These are phyloP conservation scores for Ophiognomonia clavigignenti-juglandacearum DNA, from an alignment of 2,329 filamentous ascomycete species.

Conservation along the genomic window DNA sequence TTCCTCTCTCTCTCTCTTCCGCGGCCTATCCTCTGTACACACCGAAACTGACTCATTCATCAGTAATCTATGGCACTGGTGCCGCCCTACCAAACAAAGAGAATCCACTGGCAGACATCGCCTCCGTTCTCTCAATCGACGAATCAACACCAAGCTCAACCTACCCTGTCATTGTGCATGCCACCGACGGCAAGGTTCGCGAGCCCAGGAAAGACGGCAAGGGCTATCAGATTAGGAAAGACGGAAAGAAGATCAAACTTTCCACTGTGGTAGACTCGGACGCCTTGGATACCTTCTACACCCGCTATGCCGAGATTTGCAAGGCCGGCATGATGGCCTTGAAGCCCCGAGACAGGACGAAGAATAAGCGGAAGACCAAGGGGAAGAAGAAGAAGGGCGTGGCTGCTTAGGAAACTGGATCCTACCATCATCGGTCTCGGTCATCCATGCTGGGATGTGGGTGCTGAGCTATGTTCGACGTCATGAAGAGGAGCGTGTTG, in stretches of 20 bases:
- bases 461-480: too few species aligned
- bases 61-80: conserved; percentile 42
- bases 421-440: too few species aligned
- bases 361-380: conserved; percentile 76
- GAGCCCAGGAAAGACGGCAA: conserved; percentile 46
- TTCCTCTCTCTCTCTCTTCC: neutral
- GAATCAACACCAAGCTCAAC: conserved; percentile 27
- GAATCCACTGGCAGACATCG: conserved; percentile 55
- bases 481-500: too few species aligned
- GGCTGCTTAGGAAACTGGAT: conserved; percentile 10
- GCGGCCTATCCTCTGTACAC: neutral
- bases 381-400: conserved; percentile 50
- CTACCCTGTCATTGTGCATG: conserved; percentile 70
- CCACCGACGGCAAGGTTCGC: conserved; percentile 71
- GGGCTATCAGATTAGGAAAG: conserved; percentile 43
- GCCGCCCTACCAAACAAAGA: conserved; percentile 37
- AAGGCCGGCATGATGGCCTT: conserved; percentile 82
- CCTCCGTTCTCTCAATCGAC: conserved; percentile 44
- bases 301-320: conserved; percentile 82
- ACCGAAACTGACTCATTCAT: neutral
- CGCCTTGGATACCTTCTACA: conserved; percentile 75
- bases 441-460: too few species aligned
- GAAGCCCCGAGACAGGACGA: conserved; percentile 91
- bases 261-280: conserved; percentile 77
- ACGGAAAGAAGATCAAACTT: conserved; percentile 62